Evolutionary conservation across 148 eudicot genomes (phyloP), one percentile per base, ranked within the genome.

Genomic region (Cornus suecica): DNA sequence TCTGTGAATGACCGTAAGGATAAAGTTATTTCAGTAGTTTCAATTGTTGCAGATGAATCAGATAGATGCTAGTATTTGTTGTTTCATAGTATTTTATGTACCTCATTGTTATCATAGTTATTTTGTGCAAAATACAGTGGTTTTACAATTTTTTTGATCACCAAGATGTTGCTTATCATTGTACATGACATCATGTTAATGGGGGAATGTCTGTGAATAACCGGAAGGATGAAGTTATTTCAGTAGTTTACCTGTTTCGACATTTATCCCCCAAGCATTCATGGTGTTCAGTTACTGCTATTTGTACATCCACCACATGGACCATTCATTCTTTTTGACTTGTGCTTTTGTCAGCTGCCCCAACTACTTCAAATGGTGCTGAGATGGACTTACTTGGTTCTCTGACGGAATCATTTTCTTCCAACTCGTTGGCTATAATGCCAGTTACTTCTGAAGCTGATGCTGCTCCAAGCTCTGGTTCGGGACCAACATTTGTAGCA

Each of bases 381-480:
- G 97, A 91, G 69, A 81, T 86, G 83, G 99, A 93, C 78, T 80
- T 90, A 79, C 80, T 95, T 75, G 99, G 94, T 45, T 89, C 97
- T 58, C 86, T 91, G 77, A 87, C 93, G 16, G 97, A 93, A 23
- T 78, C 86, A 31, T 87, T 86, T 73, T 74, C 88, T 67, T 83
- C 87, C 42, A 85, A 77, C 61, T 81, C 91, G 29, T 83, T 90
- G 77, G 94, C 97, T 78, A 84, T 88, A 41, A 76, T 86, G 82
- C 90, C 92, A 34, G 84, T 80, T 69, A 56, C 84, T 66, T 45
- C 88, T 48, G 90, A 86, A 68, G 78, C 78, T 61, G 77, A 88
- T 84, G 61, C 82, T 45, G 69, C 74, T 10, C 77, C 72, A 32
- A 69, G 68, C 69, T 63, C 80, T 61, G 69, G 60, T 76, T 63